Base-by-base conservation (phyloP, 768 basidiomycete genomes). In the Glaciozyma martinii region DNA sequence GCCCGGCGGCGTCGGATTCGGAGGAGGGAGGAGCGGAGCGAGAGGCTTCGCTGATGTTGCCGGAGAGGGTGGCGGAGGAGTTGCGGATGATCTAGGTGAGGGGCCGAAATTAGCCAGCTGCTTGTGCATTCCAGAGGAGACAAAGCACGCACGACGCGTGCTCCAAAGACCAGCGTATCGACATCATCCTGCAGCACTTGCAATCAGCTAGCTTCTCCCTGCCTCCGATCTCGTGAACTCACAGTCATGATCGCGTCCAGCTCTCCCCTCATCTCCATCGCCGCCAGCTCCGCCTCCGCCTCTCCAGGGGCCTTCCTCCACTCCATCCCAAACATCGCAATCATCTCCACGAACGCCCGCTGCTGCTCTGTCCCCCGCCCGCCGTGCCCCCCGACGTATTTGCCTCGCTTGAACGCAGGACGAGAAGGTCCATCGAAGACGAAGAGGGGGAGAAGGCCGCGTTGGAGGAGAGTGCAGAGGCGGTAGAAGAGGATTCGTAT, bases 251-350 rank as follows among this genome's bases (percentile, higher is more conserved):
- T 55, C 3, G 42, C 67, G 21, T 72, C 71, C 16, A 72, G 59
- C 57, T 66, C 59, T 2, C 69, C 67, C 2, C 60, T 33, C 16
- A 1, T 7, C 19, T 49, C 44, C 56, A 71, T 56, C 47, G 21
- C 65, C 3, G 68, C 68, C 15, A 72, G 43, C 44, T 72, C 66
- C 1, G 70, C 70, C 55, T 71, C 71, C 0, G 71, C 71, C 50
- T 72, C 71, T 2, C 71, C 71, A 2, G 60, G 53, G 5, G 71
- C 71, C 2, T 13, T 42, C 58, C 65, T 53, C 63, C 59, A 66
- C 33, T 60, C 50, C 40, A 71, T 46, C 0, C 71, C 53, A 19
- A 54, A 23, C 53, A 54, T 23, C 21, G 49, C 57, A 25, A 72
- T 47, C 66, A 63, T 50, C 50, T 43, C 32, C 30, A 54, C 60